These are phyloP conservation scores for Musa balbisiana DNA, from an alignment of 202 grass and related monocot genomes.

Conservation along the genomic window DNA sequence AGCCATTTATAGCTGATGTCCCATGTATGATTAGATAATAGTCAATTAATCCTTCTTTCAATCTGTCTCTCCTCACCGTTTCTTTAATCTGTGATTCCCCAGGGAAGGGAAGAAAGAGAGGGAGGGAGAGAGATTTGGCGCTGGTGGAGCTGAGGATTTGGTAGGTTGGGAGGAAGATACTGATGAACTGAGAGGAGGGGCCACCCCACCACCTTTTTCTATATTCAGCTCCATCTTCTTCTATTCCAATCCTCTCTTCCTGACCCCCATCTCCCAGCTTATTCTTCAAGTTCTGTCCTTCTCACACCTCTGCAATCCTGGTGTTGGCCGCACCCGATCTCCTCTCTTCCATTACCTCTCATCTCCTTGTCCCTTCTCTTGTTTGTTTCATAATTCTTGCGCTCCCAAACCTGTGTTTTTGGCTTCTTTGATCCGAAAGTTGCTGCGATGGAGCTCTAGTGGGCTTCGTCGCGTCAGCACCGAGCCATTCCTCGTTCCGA, in stretches of 20 bases:
- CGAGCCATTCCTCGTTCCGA: not conserved
- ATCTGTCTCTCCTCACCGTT: not conserved
- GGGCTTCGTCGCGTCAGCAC: not conserved
- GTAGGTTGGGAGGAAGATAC: not conserved
- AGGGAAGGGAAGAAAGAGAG: too few relatives aligned
- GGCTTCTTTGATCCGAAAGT: not conserved
- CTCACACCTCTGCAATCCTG: not conserved
- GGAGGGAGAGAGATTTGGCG: not conserved
- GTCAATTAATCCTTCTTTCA: not conserved
- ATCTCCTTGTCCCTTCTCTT: too few relatives aligned
- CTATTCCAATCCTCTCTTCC: not conserved
- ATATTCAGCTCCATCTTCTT: not conserved
- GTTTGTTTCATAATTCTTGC: too few relatives aligned
- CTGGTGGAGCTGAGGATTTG: slow-evolving; percentile 7
- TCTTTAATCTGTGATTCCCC: not conserved
- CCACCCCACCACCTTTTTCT: not conserved
- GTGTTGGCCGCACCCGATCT: too few relatives aligned
- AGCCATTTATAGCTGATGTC: not conserved
- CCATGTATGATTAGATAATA: too few relatives aligned
- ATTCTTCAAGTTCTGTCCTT: not conserved
- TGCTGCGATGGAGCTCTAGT: not conserved
- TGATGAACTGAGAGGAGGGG: not conserved
- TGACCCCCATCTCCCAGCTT: not conserved
- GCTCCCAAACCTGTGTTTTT: not conserved
- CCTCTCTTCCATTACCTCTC: too few relatives aligned